These are phyloP conservation scores for Cucurbita ficifolia DNA, from an alignment of 306 rosid species.

Conservation along the genomic window DNA sequence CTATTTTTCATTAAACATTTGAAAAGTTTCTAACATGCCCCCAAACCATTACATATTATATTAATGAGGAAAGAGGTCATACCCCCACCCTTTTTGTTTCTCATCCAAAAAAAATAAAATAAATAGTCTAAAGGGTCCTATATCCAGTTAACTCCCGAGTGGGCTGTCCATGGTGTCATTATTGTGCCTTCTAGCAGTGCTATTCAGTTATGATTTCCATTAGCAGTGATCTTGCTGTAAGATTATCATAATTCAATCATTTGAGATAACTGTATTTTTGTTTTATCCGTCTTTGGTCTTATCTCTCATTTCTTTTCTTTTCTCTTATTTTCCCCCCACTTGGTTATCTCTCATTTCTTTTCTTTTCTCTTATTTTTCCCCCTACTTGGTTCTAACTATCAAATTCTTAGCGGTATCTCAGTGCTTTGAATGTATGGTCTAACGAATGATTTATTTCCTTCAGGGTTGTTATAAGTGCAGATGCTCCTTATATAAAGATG, in stretches of 20 bases:
- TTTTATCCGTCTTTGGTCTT: no score
- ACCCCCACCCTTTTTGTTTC: no score
- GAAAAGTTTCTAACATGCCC: background rate
- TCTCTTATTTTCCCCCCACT: no score
- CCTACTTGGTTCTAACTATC: background rate
- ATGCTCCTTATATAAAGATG: slow-evolving; percentile 95
- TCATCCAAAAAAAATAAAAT: no score
- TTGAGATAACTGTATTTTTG: background rate
- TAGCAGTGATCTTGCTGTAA: background rate
- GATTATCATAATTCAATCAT: background rate
- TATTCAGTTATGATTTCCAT: background rate
- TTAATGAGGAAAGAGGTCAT: no score
- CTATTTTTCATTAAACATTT: no score
- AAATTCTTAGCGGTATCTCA: background rate
- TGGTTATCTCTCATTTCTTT: no score
- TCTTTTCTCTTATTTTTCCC: background rate
- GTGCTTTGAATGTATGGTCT: background rate
- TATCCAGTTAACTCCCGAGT: background rate
- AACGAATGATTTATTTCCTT: slow-evolving; percentile 12
- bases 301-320: no score
- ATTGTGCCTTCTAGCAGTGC: background rate
- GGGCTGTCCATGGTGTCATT: background rate
- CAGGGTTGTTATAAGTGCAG: slow-evolving; percentile 80
- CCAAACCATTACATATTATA: no score
- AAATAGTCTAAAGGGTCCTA: background rate